Base-by-base conservation (phyloP, 2,329 filamentous ascomycete genomes). In the Apiospora rasikravindrae region DNA sequence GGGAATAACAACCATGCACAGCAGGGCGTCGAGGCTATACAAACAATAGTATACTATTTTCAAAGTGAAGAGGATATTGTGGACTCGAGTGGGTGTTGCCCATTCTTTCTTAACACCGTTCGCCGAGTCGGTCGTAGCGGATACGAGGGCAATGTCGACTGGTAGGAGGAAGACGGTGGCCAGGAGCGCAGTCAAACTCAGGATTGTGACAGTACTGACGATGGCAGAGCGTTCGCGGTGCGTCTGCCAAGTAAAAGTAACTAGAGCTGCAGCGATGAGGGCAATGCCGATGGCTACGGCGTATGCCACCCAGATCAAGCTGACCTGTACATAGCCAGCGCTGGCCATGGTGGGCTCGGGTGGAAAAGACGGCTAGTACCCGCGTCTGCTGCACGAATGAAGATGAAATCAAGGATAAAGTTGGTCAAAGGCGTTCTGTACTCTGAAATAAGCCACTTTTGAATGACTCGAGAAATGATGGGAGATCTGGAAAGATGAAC, bases 291-390 rank as follows among this genome's bases (percentile, higher is more conserved):
- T 88, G 71, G 94, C 95, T 73, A 96, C 89, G 73, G 92, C 94
- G 82, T 98, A 99, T 70, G 95, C 90, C 74, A 96, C 91, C 96
- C 96, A 99, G 82, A 98, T 98, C 76, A 98, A 88, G 79, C 93
- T 94, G 71, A 93, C 93, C 82, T 97, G 95, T 74, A 98, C 90
- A 80, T 96, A 86, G 79, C 87, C 87, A 74, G 87, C 86, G 69
- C 73, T 53, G 71, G 79, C 78, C 80, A 81, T 80, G 45, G 40
- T 64, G 8, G 53, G 53, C 29, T 37, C 24, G 57, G 33, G 57
- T 61, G 53, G 8, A 16, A 37, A 37, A 61, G 26, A 33, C 53
- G 33, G 16, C 5, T 64, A 22, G 57, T 4, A 40, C 33, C 57
- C 33, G 57, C 33, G 57, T 40, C 29, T 40, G 33, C 57, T 40